A percentile compares a stretch with the other conserved stretches of the same genome.
Conservation (phyloP, 345 rosid species). For the Eucalyptus regnans region DNA sequence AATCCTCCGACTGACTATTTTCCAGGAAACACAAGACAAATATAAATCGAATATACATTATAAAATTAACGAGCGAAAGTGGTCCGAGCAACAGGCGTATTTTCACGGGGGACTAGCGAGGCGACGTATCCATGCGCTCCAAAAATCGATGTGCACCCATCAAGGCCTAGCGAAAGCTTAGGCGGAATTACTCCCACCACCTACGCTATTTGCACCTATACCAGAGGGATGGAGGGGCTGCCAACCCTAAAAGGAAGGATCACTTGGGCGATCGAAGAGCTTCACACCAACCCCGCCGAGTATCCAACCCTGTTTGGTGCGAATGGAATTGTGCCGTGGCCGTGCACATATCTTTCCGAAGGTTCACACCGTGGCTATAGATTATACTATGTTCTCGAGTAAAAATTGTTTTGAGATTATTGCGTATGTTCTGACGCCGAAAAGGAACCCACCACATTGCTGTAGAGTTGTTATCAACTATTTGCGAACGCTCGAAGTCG, state of each 20-base stretch:
- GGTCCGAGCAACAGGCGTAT: not conserved
- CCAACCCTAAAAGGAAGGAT: not conserved
- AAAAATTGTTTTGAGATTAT: not conserved
- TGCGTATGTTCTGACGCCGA: fast-evolving
- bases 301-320: not conserved
- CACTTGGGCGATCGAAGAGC: not conserved
- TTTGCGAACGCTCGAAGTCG: fast-evolving
- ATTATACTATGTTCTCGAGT: not conserved
- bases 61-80: not conserved
- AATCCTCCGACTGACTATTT: not conserved
- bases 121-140: not conserved
- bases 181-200: not conserved
- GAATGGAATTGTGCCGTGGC: not conserved
- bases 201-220: not conserved
- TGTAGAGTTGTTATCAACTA: too few species aligned
- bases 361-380: not conserved
- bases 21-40: not conserved
- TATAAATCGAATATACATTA: not conserved
- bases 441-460: too few species aligned
- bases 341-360: not conserved
- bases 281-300: not conserved
- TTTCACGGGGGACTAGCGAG: not conserved
- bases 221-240: not conserved
- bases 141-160: not conserved
- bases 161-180: not conserved